Conservation (phyloP, 164 flowering plant species). For the Nymphaea colorata region DNA sequence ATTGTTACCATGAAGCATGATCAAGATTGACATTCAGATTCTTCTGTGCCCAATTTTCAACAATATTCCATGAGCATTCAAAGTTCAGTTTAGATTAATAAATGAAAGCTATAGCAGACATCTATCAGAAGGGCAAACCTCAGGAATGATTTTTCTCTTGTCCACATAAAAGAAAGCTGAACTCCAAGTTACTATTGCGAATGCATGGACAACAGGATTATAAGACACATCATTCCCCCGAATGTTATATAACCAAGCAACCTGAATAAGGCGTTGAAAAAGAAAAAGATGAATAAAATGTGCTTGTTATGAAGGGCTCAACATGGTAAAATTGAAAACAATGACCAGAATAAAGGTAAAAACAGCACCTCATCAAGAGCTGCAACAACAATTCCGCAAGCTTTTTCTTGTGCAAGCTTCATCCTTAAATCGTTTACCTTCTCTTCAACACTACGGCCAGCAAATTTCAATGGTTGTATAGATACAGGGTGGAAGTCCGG, state of each 20-base stretch:
- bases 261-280: conserved; percentile 28
- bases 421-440: conserved; percentile 70
- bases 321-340: too few species aligned
- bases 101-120: too few species aligned
- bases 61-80: too few species aligned
- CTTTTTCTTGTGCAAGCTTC: conserved; percentile 48
- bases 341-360: neutral
- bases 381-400: conserved; percentile 53
- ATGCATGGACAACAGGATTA: conserved; percentile 90
- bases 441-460: conserved; percentile 64
- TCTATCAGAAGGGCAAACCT: conserved; percentile 28
- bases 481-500: conserved; percentile 48
- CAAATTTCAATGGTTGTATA: conserved; percentile 62
- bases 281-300: neutral
- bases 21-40: too few species aligned
- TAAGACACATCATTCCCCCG: conserved; percentile 90
- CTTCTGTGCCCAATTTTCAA: too few species aligned
- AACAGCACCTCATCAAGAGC: conserved; percentile 71
- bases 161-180: conserved; percentile 89
- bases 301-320: neutral
- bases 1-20: too few species aligned
- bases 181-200: conserved; percentile 58
- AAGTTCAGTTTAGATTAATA: too few species aligned
- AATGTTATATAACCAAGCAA: conserved; percentile 92
- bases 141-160: conserved; percentile 52